These are phyloP conservation scores for Dillenia suffruticosa DNA, from an alignment of 164 flowering plant genomes.

Conservation along the genomic window DNA sequence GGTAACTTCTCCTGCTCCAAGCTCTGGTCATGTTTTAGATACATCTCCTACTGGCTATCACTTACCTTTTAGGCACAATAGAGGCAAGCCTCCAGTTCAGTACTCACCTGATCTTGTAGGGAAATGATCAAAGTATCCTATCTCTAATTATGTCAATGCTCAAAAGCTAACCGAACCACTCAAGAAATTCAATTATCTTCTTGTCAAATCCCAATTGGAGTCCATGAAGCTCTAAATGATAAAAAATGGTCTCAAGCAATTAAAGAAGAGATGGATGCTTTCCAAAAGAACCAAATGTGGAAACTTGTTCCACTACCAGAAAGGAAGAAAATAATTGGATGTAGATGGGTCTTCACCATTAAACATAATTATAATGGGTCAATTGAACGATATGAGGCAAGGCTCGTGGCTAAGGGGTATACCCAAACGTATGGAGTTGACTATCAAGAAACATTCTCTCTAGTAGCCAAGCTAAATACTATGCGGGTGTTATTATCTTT, in stretches of 20 bases:
- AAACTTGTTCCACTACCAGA: too few relatives aligned
- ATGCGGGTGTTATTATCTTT: neutral
- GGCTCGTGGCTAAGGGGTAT: neutral
- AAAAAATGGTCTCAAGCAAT: too few relatives aligned
- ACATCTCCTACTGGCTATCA: constrained; percentile 2
- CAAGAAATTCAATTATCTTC: constrained; percentile 1
- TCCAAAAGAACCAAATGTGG: too few relatives aligned
- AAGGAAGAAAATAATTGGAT: too few relatives aligned
- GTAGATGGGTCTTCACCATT: too few relatives aligned
- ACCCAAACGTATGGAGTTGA: constrained; percentile 1
- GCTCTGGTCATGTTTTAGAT: neutral
- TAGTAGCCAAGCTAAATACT: neutral
- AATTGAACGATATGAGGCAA: too few relatives aligned
- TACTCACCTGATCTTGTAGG: neutral
- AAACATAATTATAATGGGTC: too few relatives aligned
- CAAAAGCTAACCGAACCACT: neutral
- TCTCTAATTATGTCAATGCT: neutral
- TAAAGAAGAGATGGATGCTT: too few relatives aligned
- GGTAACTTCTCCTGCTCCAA: neutral
- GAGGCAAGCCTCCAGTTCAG: neutral
- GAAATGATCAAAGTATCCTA: neutral
- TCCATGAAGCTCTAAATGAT: constrained; percentile 1
- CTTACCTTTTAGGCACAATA: constrained; percentile 1
- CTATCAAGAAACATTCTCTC: neutral
- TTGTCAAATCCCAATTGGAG: neutral